Base-by-base conservation (phyloP, 306 rosid species). In the Albizia julibrissin region DNA sequence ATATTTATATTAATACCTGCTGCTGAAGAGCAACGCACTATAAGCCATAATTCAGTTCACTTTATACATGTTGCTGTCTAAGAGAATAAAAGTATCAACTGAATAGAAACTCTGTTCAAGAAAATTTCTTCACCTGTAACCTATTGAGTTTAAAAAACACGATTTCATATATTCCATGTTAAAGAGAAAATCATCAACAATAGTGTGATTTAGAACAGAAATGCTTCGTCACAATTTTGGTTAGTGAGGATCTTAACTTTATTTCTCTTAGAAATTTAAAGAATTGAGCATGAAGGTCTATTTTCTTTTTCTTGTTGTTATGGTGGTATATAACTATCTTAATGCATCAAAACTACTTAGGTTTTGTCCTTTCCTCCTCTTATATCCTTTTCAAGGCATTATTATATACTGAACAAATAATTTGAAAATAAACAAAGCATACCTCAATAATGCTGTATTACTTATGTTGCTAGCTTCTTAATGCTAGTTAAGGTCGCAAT, bases 1-100 rank as follows among this genome's bases (percentile, higher is more conserved):
- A 12, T 93, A 85, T 72, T 91, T 91, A 43, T 85, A 91, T 0
- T 90, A 78, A 79, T 91, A 91, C 91, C 99, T 91, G 84, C 91
- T 15, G 54, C 15, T 47, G 19, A 47, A 47, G 21, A 47, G 54
- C 21, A 12, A 47, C 15, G 19, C 19, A 15, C 54, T 47, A 1
- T 3, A 47, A 47, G 54, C 21, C 52, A 1, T 46, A 47, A 15
- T 47, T 47, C 54, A 43, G 13, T 43, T 43, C 47, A 43, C 54
- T 15, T 47, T 47, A 47, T 47, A 47, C 14, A 47, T 47, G 54
- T 47, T 14, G 19, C 54, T 1, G 19, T 47, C 19, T 13, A 15
- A 3, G 21, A 44, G 16, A 44, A 44, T 11, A 44, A 47, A 15
- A 47, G 16, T 47, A 47, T 47, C 54, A 5, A 47, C 54, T 47